phyloP scores from a whole-genome alignment of 1,284 basidiomycete genomes.

The Apiotrichum akiyoshidainum region DNA sequence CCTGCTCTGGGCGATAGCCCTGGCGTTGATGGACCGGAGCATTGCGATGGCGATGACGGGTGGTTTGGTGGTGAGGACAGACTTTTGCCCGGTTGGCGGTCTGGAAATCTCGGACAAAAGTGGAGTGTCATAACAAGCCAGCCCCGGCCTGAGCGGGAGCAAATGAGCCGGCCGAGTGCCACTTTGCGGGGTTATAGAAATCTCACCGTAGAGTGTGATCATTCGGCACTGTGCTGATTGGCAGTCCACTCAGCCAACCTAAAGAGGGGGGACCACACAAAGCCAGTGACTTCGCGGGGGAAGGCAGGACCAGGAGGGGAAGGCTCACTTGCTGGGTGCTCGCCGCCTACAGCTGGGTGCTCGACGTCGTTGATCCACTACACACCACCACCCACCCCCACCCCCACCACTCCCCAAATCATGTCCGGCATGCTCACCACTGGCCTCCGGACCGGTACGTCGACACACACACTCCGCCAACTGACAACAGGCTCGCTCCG shows the following conservation, averaged over 20 bases:
- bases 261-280: not conserved
- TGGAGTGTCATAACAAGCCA: not conserved
- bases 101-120: slow-evolving; percentile 1
- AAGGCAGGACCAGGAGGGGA: too few relatives aligned
- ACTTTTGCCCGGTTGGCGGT: not conserved
- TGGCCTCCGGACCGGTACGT: slow-evolving; percentile 37
- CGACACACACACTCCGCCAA: not conserved
- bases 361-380: slow-evolving; percentile 1
- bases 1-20: slow-evolving; percentile 18
- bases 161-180: slow-evolving; percentile 2
- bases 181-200: slow-evolving; percentile 1
- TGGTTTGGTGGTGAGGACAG: not conserved
- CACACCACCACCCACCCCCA: slow-evolving; percentile 8
- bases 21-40: slow-evolving; percentile 19
- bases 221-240: too few relatives aligned
- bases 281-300: not conserved
- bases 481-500: slow-evolving; percentile 14
- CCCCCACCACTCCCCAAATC: not conserved
- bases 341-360: not conserved
- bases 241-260: not conserved
- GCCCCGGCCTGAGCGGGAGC: not conserved
- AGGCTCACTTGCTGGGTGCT: not conserved
- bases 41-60: slow-evolving; percentile 1
- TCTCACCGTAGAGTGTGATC: too few relatives aligned
- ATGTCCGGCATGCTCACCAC: slow-evolving; percentile 37